A percentile compares a stretch with the other conserved stretches of the same genome.
phyloP scores from a whole-genome alignment of 2,329 filamentous ascomycete species.

The Cercospora sesami region DNA sequence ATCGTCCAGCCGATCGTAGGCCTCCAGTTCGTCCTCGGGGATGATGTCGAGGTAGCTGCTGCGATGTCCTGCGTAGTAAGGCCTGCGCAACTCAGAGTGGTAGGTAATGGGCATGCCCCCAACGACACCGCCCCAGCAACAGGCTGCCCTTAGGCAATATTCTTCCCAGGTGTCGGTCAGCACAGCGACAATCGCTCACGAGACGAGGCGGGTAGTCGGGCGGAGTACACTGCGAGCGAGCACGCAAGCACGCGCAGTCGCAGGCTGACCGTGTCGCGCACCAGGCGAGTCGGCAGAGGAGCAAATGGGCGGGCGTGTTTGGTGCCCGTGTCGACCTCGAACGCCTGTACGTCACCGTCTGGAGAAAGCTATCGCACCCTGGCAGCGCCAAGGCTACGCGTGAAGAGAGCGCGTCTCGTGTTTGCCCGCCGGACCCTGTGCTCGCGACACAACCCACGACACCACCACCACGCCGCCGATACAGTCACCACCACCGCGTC shows the following conservation, averaged over 20 bases:
- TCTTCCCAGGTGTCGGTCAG: not conserved
- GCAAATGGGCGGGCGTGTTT: not conserved
- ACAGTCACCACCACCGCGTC: not conserved
- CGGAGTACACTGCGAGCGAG: not conserved
- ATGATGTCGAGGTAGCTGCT: slow-evolving; percentile 35
- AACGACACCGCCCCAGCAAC: not conserved
- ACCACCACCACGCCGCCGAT: not conserved
- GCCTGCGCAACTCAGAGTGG: slow-evolving; percentile 25
- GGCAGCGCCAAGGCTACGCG: not conserved
- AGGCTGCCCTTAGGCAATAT: slow-evolving; percentile 5
- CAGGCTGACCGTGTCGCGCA: not conserved
- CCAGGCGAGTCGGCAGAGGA: not conserved
- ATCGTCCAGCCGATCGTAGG: slow-evolving; percentile 33
- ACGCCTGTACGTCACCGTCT: not conserved
- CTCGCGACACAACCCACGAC: not conserved
- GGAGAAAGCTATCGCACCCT: not conserved
- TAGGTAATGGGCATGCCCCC: slow-evolving; percentile 26
- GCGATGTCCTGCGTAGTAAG: slow-evolving; percentile 33
- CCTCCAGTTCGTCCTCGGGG: slow-evolving; percentile 34
- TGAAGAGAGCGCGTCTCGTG: slow-evolving; percentile 14
- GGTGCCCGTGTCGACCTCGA: not conserved
- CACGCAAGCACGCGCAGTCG: not conserved
- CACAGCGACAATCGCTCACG: not conserved
- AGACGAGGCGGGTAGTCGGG: not conserved
- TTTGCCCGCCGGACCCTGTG: not conserved